Base-by-base conservation (phyloP, 1,139 yeast genomes). In the Trichomonascaceae sp. region DNA sequence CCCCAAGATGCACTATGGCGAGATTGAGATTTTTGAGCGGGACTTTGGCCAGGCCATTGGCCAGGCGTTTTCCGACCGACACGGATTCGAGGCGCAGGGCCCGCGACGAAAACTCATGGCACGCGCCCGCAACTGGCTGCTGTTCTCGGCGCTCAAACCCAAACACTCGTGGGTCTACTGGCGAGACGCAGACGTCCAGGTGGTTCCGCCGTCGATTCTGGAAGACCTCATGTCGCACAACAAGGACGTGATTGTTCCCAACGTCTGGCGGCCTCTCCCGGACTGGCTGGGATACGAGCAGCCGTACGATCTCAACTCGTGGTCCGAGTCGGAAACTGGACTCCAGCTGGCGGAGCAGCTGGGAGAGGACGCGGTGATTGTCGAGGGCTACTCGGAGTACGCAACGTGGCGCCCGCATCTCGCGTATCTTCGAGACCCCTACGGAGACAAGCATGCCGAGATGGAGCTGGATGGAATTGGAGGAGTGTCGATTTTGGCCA, bases 391-490 rank as follows among this genome's bases (percentile, higher is more conserved):
- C 53, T 89, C 81, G 27, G 94, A 82, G 57, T 82, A 80, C 56
- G 92, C 87, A 37, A 82, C 94, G 1, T 82, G 93, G 93, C 68
- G 94, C 54, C 87, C 93, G 1, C 94, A 82, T 57, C 66, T 82
- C 47, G 94, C 93, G 0, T 82, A 82, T 52, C 65, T 82, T 51
- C 67, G 94, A 44, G 93, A 81, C 47, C 87, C 89, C 4, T 72
- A 76, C 50, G 93, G 93, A 23, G 87, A 81, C 54, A 82, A 84
- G 14, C 81, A 78, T 50, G 84, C 74, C 26, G 92, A 79, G 50
- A 78, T 82, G 81, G 89, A 78, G 42, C 64, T 82, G 40, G 94
- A 82, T 54, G 94, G 94, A 35, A 80, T 82, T 50, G 94, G 94
- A 28, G 94, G 94, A 44, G 94, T 82, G 31, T 78, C 92, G 1